phyloP scores from a whole-genome alignment of 768 basidiomycete genomes.

The Cyclocybe aegerita region DNA sequence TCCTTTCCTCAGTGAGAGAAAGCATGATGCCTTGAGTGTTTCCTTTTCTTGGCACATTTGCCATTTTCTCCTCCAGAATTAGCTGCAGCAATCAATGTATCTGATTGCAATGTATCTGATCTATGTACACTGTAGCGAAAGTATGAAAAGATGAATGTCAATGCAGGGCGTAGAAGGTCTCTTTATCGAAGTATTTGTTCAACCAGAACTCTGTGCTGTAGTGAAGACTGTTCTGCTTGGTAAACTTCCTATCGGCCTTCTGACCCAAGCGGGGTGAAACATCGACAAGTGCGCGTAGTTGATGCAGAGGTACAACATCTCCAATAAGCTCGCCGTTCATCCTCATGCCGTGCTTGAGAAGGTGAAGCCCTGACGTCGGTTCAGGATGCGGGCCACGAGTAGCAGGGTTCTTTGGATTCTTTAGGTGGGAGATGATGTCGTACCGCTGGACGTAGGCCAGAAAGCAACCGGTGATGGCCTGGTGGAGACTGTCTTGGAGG shows the following conservation, averaged over 20 bases:
- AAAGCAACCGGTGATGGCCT: too few species aligned
- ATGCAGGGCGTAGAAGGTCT: slow-evolving; percentile 16
- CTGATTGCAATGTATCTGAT: background rate
- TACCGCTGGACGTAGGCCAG: too few species aligned
- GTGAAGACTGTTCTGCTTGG: slow-evolving; percentile 19
- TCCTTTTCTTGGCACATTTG: too few species aligned
- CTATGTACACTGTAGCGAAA: background rate
- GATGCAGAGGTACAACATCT: slow-evolving; percentile 24
- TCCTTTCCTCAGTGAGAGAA: too few species aligned
- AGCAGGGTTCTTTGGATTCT: too few species aligned
- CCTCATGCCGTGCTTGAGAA: slow-evolving; percentile 17
- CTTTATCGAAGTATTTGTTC: slow-evolving; percentile 33
- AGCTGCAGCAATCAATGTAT: too few species aligned
- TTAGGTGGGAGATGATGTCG: too few species aligned
- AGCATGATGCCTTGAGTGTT: too few species aligned
- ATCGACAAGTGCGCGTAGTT: slow-evolving; percentile 21
- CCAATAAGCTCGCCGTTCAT: slow-evolving; percentile 17
- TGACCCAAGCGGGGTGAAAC: slow-evolving; percentile 26
- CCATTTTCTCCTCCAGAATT: too few species aligned
- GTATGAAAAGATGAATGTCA: background rate
- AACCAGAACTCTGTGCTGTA: slow-evolving; percentile 22
- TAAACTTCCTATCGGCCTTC: slow-evolving; percentile 21
- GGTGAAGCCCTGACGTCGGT: slow-evolving; percentile 19
- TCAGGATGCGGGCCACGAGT: slow-evolving; percentile 16
- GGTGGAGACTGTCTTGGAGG: too few species aligned